Base-by-base conservation (phyloP, 306 rosid species). In the Luffa aegyptiaca region DNA sequence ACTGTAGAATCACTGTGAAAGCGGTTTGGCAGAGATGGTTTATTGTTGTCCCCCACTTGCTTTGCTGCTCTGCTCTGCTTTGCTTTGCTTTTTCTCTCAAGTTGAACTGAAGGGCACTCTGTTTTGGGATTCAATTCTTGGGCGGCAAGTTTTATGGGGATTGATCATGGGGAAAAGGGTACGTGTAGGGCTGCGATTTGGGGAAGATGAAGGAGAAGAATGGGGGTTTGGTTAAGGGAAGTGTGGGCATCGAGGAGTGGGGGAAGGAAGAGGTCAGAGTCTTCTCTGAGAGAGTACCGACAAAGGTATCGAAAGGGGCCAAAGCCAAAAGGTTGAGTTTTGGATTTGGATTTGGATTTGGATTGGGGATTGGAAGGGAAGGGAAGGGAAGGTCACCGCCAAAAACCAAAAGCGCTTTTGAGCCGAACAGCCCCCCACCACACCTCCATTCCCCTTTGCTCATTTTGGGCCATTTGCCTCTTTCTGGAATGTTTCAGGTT, bases 61-160 rank as follows among this genome's bases (percentile, higher is more conserved):
- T 3, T 61, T 26, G 66, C 18, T 3, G 17, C 75, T 41, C 52
- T n/a, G 75, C 73, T 20, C 49, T 37, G 46, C 12, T 18, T 8
- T 69, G 46, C 35, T 44, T 3, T 31, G 4, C 33, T 55, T 5
- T 5, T 14, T 17, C 59, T 18, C 6, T 35, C 49, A 66, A 66
- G 49, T 37, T 66, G 73, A 66, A 66, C 11, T 66, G 49, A 66
- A n/a, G 74, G 33, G 51, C 14, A 36, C 14, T 0, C 16, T 66
- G 33, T 33, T n/a, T 41, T 66, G 46, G 39, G 46, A 33, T 56
- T 56, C 0, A 56, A 21, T 56, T 37, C 46, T 41, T 69, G 75
- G 75, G 75, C 75, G 75, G 75, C 75, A 69, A 69, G 53, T 18
- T 39, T 20, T 39, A 41, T 64, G 74, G 74, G 49, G 74, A 66